Evolutionary conservation across 2,329 filamentous ascomycete species (phyloP), one percentile per base, ranked within the genome.

Genomic region (Aspergillus ibericus): DNA sequence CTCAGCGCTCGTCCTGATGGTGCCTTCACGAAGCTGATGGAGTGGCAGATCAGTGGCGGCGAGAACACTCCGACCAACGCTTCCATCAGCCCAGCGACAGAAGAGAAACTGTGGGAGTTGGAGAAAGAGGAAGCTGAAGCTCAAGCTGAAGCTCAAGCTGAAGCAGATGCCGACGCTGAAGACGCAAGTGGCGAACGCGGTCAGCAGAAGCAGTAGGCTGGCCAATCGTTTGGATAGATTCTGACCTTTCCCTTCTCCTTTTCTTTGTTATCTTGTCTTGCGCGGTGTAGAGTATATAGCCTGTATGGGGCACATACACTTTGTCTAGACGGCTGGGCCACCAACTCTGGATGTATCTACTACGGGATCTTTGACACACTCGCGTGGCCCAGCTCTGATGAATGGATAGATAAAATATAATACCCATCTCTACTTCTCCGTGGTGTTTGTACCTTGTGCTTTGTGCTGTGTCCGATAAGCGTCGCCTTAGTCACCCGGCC

Each of bases 1-100:
- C 83, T 99, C 20, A 90, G 88, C 53, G 81, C 84, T 5, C 86
- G 91, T 59, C 83, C 85, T 15, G 80, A 89, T 9, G 96, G 93
- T 53, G 92, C 93, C 1, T 99, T 99, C 72, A 93, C 88, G 68
- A 95, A 90, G 77, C 81, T 99, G 54, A 99, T 99, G 95, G 93
- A 98, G 77, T 98, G 93, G 93, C 95, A 99, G 78, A 90, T 98
- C 86, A 95, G 85, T 68, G 93, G 93, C 12, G 89, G 90, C 8
- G 92, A 96, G 34, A 61, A 61, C 10, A 56, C 72, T 59, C 63
- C 73, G 55, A 60, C 68, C 40, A 53, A 56, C 61, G 50, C 61
- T 20, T 55, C 63, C 32, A 65, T 69, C 56, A 73, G 66, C n/a
- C 75, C 75, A 29, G 72, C 73, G 8, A 81, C 73, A 6, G 78